Base-by-base conservation (phyloP, 1,139 yeast species). In the Keqinozyma sinolaborantium region DNA sequence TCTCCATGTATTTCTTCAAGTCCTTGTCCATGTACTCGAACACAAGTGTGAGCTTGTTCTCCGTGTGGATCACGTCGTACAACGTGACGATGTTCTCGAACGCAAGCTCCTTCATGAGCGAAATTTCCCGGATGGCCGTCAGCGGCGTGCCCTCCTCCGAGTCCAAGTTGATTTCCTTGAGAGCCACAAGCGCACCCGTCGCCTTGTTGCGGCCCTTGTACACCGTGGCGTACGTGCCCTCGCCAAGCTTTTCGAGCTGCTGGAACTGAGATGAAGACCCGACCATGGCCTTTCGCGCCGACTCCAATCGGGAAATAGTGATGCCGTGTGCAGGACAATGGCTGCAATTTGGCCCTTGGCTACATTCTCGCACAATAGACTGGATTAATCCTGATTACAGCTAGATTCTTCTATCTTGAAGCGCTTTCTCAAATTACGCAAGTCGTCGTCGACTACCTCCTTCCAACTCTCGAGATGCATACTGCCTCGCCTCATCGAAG, bases 61-160 rank as follows among this genome's bases (percentile, higher is more conserved):
- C 98, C 0, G 97, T 88, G 57, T 92, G 98, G 40, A 92, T 88
- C 21, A 92, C 97, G 58, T 92, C 97, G 60, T 88, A 88, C 29
- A 92, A 67, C 13, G 96, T 81, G 26, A 92, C 95, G 40, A 92
- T 88, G 57, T 92, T 92, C 44, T 88, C 95, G 57, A 90, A 95
- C 54, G 87, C 90, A 45, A 92, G 72, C 57, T 92, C 98, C 58
- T 92, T 92, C 97, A 92, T 87, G 40, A 92, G 67, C 6, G 97
- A 92, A 39, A 92, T 92, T 59, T 92, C 98, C 47, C 98, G 73
- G 43, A 92, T 92, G 6, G 98, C 98, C 0, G 98, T 92, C 1
- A 97, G 88, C 2, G 98, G 98, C 0, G 97, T 92, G 9, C 98
- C 98, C 59, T 92, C 99, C 52, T 90, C 97, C 14, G 95, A 83